Evolutionary conservation across 208 protist species (phyloP).

Genomic region (Eutreptiella sp.): DNA sequence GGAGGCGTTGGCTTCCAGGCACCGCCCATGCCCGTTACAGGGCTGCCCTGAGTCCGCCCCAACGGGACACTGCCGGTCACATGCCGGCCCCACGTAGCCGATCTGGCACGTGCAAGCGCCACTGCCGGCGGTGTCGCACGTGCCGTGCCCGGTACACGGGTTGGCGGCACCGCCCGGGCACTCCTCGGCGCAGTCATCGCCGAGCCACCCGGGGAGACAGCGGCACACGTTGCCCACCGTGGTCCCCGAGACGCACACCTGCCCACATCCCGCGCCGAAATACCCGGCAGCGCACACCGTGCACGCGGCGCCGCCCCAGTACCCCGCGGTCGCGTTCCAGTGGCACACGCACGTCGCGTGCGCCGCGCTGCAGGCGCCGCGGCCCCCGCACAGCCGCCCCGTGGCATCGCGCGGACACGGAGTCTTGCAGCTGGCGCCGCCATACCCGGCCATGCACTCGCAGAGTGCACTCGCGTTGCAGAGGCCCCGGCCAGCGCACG

Average conservation of each 20-base stretch:
- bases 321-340: not conserved
- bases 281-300: not conserved
- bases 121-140: slow-evolving; percentile 14
- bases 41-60: not conserved
- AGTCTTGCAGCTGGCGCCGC: not conserved
- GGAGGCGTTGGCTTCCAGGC: no score
- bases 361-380: slow-evolving; percentile 2
- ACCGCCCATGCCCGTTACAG: slow-evolving; percentile 8
- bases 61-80: not conserved
- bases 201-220: slow-evolving; percentile 18
- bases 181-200: slow-evolving; percentile 10
- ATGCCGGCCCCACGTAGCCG: not conserved
- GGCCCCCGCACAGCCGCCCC: slow-evolving; percentile 16
- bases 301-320: slow-evolving; percentile 1
- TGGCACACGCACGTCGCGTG: slow-evolving; percentile 12
- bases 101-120: slow-evolving; percentile 9
- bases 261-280: not conserved
- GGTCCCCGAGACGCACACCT: not conserved
- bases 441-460: slow-evolving; percentile 16
- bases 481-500: not conserved
- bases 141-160: slow-evolving; percentile 25
- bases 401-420: slow-evolving; percentile 2
- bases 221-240: slow-evolving; percentile 5
- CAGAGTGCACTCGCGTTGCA: not conserved
- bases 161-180: slow-evolving; percentile 19